Base-by-base conservation (phyloP, 768 basidiomycete genomes). In the Russula emetica region DNA sequence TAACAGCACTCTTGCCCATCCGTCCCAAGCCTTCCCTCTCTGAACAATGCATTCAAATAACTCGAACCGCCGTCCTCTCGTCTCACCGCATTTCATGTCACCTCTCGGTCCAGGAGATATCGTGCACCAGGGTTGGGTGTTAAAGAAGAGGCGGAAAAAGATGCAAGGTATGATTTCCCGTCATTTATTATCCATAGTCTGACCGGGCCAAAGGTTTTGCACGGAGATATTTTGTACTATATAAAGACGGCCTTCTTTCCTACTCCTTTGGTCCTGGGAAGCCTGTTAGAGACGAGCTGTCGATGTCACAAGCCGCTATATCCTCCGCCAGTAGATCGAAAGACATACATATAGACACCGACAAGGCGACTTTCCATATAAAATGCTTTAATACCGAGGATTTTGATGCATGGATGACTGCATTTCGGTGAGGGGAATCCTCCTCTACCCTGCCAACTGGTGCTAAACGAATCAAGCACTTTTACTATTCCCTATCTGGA, bases 81-180 rank as follows among this genome's bases (percentile, higher is more conserved):
- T 36, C 44, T 36, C 50, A 16, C 54, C 63, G 1, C 45, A 20
- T 5, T 13, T 26, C n/a, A 45, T 40, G 20, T 40, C 57, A 34
- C 24, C 50, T 30, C 59, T 32, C 6, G 51, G 40, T 16, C 24
- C 56, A 5, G 38, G 13, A 22, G 70, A 69, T 34, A 71, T 84
- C 55, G 66, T 88, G 5, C 79, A 76, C 56, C 80, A 89, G 69
- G 91, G 91, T 76, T 93, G 90, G 90, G 76, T 92, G 6, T 78
- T 93, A 65, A 93, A 93, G 78, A 94, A 94, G 76, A 79, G 91
- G 69, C 78, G 91, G 67, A 92, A 90, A 80, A 90, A 84, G 77
- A 86, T 92, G 87, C 92, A 93, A 78, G 91, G 91, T 86, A 69
- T 50, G 55, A n/a, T 22, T 32, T 36, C 42, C 38, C n/a, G 34